Evolutionary conservation across 1,139 yeast species (phyloP).

Genomic region (Wickerhamomyces sp.): DNA sequence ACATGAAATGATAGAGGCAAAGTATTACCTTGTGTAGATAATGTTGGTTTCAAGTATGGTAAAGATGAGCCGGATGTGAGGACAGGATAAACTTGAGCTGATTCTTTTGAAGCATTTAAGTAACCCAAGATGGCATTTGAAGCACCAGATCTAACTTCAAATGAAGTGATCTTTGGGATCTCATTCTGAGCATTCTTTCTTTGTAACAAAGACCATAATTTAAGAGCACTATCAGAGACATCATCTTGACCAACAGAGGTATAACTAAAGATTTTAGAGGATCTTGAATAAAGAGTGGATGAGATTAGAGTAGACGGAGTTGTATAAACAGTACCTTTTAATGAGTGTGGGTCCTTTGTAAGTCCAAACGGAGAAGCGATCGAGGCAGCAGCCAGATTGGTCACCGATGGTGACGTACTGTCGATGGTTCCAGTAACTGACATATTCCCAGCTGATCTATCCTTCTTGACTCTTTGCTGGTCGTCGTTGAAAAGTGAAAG

Average conservation of each 20-base stretch:
- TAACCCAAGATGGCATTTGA: constrained; percentile 77
- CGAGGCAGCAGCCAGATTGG: constrained; percentile 30
- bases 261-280: constrained; percentile 66
- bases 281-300: constrained; percentile 60
- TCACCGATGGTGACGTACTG: constrained; percentile 14
- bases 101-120: constrained; percentile 36
- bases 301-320: constrained; percentile 63
- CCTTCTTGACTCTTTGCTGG: not conserved
- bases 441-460: not conserved
- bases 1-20: constrained; percentile 69
- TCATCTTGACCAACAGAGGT: constrained; percentile 58
- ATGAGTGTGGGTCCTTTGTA: constrained; percentile 49
- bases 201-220: constrained; percentile 55
- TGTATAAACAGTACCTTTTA: constrained; percentile 48
- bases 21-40: constrained; percentile 31
- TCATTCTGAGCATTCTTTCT: constrained; percentile 50
- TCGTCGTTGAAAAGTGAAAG: no score
- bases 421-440: constrained; percentile 19
- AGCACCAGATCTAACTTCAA: constrained; percentile 84
- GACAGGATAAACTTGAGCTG: constrained; percentile 35
- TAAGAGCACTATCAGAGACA: constrained; percentile 55
- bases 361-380: constrained; percentile 51
- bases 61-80: constrained; percentile 68
- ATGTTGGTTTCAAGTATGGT: constrained; percentile 57
- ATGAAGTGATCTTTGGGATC: constrained; percentile 52